Evolutionary conservation across 1,284 basidiomycete genomes (phyloP), one percentile per base, ranked within the genome.

Genomic region (Ceratobasidium sp.): DNA sequence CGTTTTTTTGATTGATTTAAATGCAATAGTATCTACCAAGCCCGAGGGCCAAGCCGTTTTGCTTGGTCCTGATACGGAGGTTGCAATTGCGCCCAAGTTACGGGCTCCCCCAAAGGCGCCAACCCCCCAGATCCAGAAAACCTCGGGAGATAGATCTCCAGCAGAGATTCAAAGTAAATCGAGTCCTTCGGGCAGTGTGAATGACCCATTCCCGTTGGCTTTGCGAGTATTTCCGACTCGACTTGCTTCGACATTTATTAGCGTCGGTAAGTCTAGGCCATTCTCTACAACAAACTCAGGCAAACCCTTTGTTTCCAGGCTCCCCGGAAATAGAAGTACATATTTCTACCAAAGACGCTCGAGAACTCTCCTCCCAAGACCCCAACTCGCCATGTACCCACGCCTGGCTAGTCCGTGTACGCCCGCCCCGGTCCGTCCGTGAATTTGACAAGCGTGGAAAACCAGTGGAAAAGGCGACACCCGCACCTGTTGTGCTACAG

Each of bases 1-100:
- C 62, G 35, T 68, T n/a, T n/a, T 64, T 65, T 50, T 35, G 57
- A 66, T 52, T 30, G 68, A 33, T 57, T 50, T 79, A 75, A 65
- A 71, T 50, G 65, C 62, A 0, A 80, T 33, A 94, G 93, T 90
- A 27, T 90, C 88, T 30, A 83, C 92, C 33, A 86, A 89, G 60
- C 90, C 92, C 7, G 69, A 52, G 80, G 68, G 85, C 82, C 30
- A 84, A 0, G 85, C 85, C 1, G 87, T 89, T 5, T 89, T 98
- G 20, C 87, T 98, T 20, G 93, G 93, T 5, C 93, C 94, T 0
- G 92, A 95, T 82, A 98, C 97, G 0, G 97, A 99, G 86, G 92
- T 99, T 65, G 92, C 93, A 81, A 95, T 99, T 77, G 94, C 97
- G 0, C 97, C 97, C 0, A 95, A 96, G 68, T 83, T 84, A 1